These are phyloP conservation scores for Thraustochytrium striatum DNA, from an alignment of 352 stramenopile genomes.

Conservation along the genomic window DNA sequence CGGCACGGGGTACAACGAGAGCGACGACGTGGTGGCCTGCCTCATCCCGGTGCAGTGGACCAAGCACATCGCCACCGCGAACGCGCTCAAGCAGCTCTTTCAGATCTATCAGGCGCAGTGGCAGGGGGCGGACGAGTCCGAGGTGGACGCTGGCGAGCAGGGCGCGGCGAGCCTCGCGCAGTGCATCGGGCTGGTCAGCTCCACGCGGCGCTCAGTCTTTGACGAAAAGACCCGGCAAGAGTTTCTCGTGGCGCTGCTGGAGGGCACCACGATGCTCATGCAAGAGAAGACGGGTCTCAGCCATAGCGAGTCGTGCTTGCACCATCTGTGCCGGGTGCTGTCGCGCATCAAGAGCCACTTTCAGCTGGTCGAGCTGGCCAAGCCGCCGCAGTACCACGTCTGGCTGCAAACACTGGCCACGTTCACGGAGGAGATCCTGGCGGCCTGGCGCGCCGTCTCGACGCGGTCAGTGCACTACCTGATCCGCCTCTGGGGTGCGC, in stretches of 20 bases:
- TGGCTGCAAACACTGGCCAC: slow-evolving; percentile 2
- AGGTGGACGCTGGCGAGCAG: slow-evolving; percentile 16
- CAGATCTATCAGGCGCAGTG: slow-evolving; percentile 41
- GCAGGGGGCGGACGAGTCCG: slow-evolving; percentile 28
- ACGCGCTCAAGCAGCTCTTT: slow-evolving; percentile 21
- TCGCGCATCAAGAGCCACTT: slow-evolving; percentile 44
- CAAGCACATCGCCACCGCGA: slow-evolving; percentile 36
- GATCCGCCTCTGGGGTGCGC: slow-evolving; percentile 21
- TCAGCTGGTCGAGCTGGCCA: slow-evolving; percentile 43
- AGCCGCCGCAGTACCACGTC: slow-evolving; percentile 43
- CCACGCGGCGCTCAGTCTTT: slow-evolving; percentile 41
- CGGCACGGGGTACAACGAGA: slow-evolving; percentile 37
- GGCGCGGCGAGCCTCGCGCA: slow-evolving; percentile 29
- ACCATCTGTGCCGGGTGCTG: slow-evolving; percentile 27
- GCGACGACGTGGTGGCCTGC: slow-evolving; percentile 44
- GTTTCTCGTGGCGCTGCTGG: slow-evolving; percentile 42
- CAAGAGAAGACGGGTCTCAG: slow-evolving; percentile 38
- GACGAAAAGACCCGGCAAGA: slow-evolving; percentile 30
- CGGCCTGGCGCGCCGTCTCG: slow-evolving; percentile 17
- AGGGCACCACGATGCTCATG: slow-evolving; percentile 39
- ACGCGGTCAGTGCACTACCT: slow-evolving; percentile 42
- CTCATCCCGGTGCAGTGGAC: slow-evolving; percentile 40
- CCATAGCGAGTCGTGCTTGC: slow-evolving; percentile 36
- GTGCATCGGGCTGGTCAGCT: slow-evolving; percentile 9
- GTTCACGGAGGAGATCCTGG: slow-evolving; percentile 30